A percentile compares a stretch with the other conserved stretches of the same genome.
These are phyloP conservation scores for Malassezia cuniculi DNA, from an alignment of 1,284 basidiomycete genomes.

Conservation along the genomic window DNA sequence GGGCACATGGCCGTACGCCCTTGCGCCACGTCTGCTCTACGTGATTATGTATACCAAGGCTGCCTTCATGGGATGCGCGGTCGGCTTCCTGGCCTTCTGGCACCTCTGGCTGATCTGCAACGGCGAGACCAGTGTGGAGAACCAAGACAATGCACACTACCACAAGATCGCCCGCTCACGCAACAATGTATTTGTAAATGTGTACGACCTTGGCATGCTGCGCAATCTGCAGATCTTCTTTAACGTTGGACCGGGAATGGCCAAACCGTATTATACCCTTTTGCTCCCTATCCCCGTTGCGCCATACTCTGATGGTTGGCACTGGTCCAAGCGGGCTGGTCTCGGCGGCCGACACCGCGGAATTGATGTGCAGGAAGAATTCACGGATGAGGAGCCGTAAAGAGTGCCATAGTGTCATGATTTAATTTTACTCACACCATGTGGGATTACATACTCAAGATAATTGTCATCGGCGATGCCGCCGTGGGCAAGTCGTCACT, in stretches of 20 bases:
- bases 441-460: slow-evolving; percentile 43
- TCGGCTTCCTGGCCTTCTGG: slow-evolving; percentile 66
- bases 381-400: slow-evolving; percentile 50
- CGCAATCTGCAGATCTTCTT: slow-evolving; percentile 74
- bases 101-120: slow-evolving; percentile 62
- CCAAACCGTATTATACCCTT: slow-evolving; percentile 52
- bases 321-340: slow-evolving; percentile 62
- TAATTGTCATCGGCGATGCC: slow-evolving; percentile 40
- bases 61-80: slow-evolving; percentile 59
- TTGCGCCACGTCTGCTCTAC: slow-evolving; percentile 59
- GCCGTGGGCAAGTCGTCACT: slow-evolving; percentile 41
- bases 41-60: slow-evolving; percentile 56
- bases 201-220: slow-evolving; percentile 68
- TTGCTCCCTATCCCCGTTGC: slow-evolving; percentile 65
- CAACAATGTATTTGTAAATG: slow-evolving; percentile 59
- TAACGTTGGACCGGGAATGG: slow-evolving; percentile 57
- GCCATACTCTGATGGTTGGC: slow-evolving; percentile 72
- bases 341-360: slow-evolving; percentile 45
- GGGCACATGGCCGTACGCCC: slow-evolving; percentile 53
- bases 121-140: slow-evolving; percentile 86
- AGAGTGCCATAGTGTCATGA: not conserved
- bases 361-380: slow-evolving; percentile 48
- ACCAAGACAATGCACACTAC: slow-evolving; percentile 73
- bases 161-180: slow-evolving; percentile 47
- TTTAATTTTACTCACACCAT: not conserved